Percentiles rank a stretch among this genome's conserved stretches.
phyloP scores from a whole-genome alignment of 1,139 yeast species.

The Magnusiomyces sp. region DNA sequence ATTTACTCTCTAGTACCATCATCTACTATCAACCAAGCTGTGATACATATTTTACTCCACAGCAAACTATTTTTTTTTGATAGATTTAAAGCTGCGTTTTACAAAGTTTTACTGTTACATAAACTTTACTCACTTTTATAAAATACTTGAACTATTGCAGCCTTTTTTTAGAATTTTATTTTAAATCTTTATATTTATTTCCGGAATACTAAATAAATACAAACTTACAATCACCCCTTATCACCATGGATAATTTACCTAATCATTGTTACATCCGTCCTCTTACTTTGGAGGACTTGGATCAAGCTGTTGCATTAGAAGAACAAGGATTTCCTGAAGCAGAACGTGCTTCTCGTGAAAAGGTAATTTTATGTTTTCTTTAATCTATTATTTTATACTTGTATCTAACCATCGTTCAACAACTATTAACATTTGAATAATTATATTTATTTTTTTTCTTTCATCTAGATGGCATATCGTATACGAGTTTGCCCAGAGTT shows the following conservation, averaged over 20 bases:
- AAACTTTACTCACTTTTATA: too few relatives aligned
- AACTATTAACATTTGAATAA: not conserved
- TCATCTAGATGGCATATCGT: constrained; percentile 41
- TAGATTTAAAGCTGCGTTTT: too few relatives aligned
- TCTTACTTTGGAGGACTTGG: constrained; percentile 58
- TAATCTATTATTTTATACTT: not conserved
- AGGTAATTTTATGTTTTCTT: constrained; percentile 28
- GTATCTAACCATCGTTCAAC: not conserved
- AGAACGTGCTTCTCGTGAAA: constrained; percentile 53
- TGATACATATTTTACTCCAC: too few relatives aligned
- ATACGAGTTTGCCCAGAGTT: constrained; percentile 80
- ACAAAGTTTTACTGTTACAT: too few relatives aligned
- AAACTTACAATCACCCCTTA: too few relatives aligned
- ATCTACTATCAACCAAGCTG: too few relatives aligned
- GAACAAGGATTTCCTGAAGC: constrained; percentile 61
- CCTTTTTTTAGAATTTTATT: too few relatives aligned
- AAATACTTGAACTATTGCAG: too few relatives aligned
- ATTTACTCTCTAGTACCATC: too few relatives aligned
- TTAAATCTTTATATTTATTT: too few relatives aligned
- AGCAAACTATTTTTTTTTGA: too few relatives aligned
- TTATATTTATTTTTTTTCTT: not conserved
- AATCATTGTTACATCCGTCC: constrained; percentile 77
- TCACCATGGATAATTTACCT: constrained; percentile 39
- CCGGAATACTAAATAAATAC: too few relatives aligned
- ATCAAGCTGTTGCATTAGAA: constrained; percentile 55